A percentile compares a stretch with the other conserved stretches of the same genome.
Conservation (phyloP, 495 filamentous ascomycete species). For the Penicillium roqueforti region DNA sequence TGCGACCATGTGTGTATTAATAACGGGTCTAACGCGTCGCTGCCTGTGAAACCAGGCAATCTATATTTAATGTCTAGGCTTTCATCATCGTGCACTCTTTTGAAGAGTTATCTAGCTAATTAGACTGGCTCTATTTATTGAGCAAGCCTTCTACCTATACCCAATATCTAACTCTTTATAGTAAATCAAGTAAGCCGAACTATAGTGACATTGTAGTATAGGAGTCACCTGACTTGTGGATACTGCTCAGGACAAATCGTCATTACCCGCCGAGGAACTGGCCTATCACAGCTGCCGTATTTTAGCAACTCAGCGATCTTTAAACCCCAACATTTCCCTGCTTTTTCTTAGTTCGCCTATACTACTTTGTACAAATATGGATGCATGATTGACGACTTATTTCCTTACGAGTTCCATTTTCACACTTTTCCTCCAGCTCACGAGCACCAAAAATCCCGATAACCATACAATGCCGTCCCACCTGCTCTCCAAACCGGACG, state of each 20-base stretch:
- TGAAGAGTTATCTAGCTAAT: neutral
- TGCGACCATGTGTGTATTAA: neutral
- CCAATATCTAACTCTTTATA: neutral
- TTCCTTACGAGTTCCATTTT: constrained; percentile 9
- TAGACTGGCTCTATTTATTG: neutral
- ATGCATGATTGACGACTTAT: constrained; percentile 15
- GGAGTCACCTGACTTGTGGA: neutral
- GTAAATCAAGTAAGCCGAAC: neutral
- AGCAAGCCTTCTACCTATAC: neutral
- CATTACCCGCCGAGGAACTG: constrained; percentile 9
- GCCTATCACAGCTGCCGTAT: constrained; percentile 15
- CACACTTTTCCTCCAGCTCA: neutral
- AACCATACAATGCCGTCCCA: constrained; percentile 4
- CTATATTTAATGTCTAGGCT: too few species aligned
- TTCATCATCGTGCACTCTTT: neutral
- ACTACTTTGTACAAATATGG: neutral
- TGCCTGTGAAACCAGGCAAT: neutral
- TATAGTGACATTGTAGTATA: neutral
- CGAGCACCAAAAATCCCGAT: neutral
- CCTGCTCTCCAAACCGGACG: constrained; percentile 19
- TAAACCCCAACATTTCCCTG: constrained; percentile 17
- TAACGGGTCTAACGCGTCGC: neutral
- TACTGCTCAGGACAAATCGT: too few species aligned
- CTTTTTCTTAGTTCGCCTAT: constrained; percentile 4
- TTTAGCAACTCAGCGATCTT: constrained; percentile 14